A percentile compares a stretch with the other conserved stretches of the same genome.
Conservation (phyloP, 495 filamentous ascomycete species). For the Penicillium bovifimosum region DNA sequence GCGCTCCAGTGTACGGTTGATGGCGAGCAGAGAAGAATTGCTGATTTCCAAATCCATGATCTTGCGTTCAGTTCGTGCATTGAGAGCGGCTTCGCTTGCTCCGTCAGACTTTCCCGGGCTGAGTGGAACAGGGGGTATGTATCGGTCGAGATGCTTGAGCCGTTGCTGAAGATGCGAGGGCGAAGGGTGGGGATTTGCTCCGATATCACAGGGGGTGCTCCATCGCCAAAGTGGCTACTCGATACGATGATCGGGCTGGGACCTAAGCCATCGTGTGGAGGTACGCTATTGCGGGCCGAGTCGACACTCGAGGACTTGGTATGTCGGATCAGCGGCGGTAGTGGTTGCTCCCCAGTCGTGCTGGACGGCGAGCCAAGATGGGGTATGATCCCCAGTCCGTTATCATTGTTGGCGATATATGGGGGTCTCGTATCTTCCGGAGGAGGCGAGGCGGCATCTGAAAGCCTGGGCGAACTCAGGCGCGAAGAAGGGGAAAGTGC, state of each 20-base stretch:
- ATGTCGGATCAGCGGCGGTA: slow-evolving; percentile 21
- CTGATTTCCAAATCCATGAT: slow-evolving; percentile 97
- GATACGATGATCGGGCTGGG: slow-evolving; percentile 34
- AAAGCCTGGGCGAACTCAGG: slow-evolving; percentile 36
- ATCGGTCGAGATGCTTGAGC: slow-evolving; percentile 30
- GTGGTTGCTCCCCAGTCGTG: slow-evolving; percentile 14
- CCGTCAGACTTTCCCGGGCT: slow-evolving; percentile 42
- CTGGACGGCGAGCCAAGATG: slow-evolving; percentile 21
- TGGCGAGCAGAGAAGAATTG: slow-evolving; percentile 92
- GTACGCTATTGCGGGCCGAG: slow-evolving; percentile 18
- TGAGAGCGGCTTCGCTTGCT: slow-evolving; percentile 62
- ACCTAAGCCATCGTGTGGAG: slow-evolving; percentile 24
- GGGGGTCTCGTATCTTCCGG: slow-evolving; percentile 19
- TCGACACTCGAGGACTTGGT: slow-evolving; percentile 40
- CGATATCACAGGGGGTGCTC: slow-evolving; percentile 19
- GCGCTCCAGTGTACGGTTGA: slow-evolving; percentile 87
- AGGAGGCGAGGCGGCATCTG: slow-evolving; percentile 23
- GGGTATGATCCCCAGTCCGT: slow-evolving; percentile 11
- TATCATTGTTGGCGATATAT: slow-evolving; percentile 4
- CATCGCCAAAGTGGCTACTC: slow-evolving; percentile 18
- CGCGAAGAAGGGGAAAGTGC: slow-evolving; percentile 35
- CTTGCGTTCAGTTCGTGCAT: slow-evolving; percentile 86
- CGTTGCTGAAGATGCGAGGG: slow-evolving; percentile 39
- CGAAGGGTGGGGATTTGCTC: slow-evolving; percentile 32
- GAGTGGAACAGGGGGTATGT: slow-evolving; percentile 29